Conservation (phyloP, 768 basidiomycete species). For the Tubosaeta brunneosetosa region DNA sequence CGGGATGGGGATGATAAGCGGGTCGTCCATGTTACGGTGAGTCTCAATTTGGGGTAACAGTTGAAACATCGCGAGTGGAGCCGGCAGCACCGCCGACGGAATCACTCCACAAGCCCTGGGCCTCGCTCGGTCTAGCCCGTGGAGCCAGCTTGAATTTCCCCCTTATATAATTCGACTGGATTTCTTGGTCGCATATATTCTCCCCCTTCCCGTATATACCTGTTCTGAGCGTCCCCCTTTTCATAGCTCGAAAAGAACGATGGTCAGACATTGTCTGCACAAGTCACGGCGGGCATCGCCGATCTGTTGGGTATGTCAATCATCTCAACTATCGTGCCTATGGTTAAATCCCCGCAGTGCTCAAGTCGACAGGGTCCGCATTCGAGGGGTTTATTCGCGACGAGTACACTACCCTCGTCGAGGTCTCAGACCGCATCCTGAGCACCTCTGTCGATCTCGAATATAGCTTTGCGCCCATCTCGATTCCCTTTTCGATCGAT, state of each 20-base stretch:
- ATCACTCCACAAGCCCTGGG: conserved; percentile 20
- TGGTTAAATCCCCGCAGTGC: conserved; percentile 42
- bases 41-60: conserved; percentile 14
- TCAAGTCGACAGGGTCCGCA: conserved; percentile 85
- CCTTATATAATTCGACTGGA: conserved; percentile 13
- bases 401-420: conserved; percentile 81
- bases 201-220: no score
- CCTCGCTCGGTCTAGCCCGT: conserved; percentile 15
- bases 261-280: conserved; percentile 57
- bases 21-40: conserved; percentile 54
- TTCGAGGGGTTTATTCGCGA: conserved; percentile 80
- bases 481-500: conserved; percentile 46
- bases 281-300: conserved; percentile 62
- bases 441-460: conserved; percentile 79
- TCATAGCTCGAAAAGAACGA: conserved; percentile 64
- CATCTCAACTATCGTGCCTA: neutral
- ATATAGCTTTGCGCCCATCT: conserved; percentile 57
- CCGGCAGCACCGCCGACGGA: conserved; percentile 12
- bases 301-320: conserved; percentile 68
- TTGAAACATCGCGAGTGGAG: conserved; percentile 19
- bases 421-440: conserved; percentile 86
- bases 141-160: conserved; percentile 15
- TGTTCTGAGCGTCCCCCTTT: neutral
- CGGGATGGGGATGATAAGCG: conserved; percentile 91
- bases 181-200: conserved; percentile 1